Percentiles rank a stretch among this genome's conserved stretches.
phyloP scores from a whole-genome alignment of 345 rosid genomes.

The Lumnitzera littorea region DNA sequence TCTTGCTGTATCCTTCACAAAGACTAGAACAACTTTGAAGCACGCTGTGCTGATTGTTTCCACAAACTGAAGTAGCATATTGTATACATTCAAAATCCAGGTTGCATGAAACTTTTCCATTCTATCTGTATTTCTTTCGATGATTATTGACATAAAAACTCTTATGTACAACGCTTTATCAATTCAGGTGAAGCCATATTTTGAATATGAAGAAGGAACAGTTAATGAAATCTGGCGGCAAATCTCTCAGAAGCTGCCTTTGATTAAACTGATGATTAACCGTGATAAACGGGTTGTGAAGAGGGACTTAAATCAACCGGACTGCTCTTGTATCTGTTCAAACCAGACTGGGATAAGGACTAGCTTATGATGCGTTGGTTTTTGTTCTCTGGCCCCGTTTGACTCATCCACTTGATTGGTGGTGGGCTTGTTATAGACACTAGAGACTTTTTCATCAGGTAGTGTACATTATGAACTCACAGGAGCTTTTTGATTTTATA shows the following conservation, averaged over 20 bases:
- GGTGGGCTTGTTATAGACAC: background rate
- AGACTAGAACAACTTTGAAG: too few species aligned
- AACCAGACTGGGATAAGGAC: slow-evolving; percentile 48
- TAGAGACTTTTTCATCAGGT: background rate
- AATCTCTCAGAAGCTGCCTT: slow-evolving; percentile 74
- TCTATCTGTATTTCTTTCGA: background rate
- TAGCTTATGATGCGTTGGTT: slow-evolving; percentile 26
- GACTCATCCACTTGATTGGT: background rate
- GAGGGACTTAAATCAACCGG: slow-evolving; percentile 44
- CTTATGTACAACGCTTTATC: background rate
- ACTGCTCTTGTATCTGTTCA: slow-evolving; percentile 75
- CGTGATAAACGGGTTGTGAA: slow-evolving; percentile 69
- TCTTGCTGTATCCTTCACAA: too few species aligned
- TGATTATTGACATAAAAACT: background rate
- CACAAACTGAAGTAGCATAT: too few species aligned
- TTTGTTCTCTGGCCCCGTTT: background rate
- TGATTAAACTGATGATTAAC: slow-evolving; percentile 74
- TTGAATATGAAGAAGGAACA: slow-evolving; percentile 61
- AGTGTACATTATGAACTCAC: background rate
- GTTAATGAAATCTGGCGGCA: slow-evolving; percentile 90
- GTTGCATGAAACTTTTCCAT: background rate
- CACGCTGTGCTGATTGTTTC: too few species aligned
- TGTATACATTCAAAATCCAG: too few species aligned
- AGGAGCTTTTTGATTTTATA: too few species aligned
- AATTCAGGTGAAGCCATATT: slow-evolving; percentile 67